Base-by-base conservation (phyloP, 306 rosid genomes). In the Sindora glabra region DNA sequence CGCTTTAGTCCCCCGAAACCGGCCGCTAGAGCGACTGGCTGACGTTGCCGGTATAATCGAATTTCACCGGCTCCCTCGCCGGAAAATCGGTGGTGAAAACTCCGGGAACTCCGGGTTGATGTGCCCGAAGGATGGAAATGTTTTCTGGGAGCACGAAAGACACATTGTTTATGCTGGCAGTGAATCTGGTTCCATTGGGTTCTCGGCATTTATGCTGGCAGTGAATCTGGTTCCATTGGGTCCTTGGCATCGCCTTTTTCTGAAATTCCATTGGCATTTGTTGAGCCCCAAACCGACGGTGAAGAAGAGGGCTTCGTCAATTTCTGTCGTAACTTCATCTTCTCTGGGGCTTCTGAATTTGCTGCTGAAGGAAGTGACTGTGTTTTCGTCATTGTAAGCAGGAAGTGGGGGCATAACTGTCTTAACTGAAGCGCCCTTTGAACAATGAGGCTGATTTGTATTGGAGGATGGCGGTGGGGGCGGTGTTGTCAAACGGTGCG, bases 161-260 rank as follows among this genome's bases (percentile, higher is more conserved):
- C 1, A 65, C 86, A 8, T 89, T 92, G n/a, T 92, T 92, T 71
- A 86, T 83, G 81, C 96, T 92, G 2, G 99, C 80, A 0, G 94
- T 67, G 80, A 92, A 89, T 2, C 97, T 72, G 33, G 96, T 89
- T 2, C 97, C 87, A n/a, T 89, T 89, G 36, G 96, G 99, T 5
- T 90, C 99, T 17, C 88, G 96, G 49, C 92, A 72, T 92, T 92
- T 71, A 86, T 83, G 81, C 96, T 92, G 2, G 99, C 80, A 0
- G 94, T 67, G 80, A 92, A 89, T 2, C 97, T 72, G 33, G 96
- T 89, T 2, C 97, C 87, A n/a, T 89, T 89, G 36, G 96, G 99
- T 5, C 94, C 99, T 17, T 91, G 96, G 49, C 92, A 89, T 6
- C 67, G 64, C 0, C 48, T 56, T 11, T 71, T 0, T 1, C 17